phyloP scores from a whole-genome alignment of 192 early-diverging fungal species.

The Lobosporangium transversale region DNA sequence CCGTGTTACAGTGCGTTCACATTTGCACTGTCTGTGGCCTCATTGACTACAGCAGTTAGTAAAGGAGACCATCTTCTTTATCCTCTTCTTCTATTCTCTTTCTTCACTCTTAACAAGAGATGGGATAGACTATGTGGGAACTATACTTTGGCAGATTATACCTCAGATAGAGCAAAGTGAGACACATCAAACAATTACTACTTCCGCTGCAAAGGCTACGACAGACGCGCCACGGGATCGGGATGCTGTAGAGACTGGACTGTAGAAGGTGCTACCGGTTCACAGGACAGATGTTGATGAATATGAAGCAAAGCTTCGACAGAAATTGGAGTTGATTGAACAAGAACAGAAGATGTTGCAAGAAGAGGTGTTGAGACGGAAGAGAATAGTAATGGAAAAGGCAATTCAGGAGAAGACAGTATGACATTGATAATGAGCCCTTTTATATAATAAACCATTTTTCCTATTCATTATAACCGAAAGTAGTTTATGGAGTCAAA shows the following conservation, averaged over 20 bases:
- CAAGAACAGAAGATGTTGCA: constrained; percentile 52
- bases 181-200: background rate
- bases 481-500: too few relatives aligned
- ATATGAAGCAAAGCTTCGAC: constrained; percentile 64
- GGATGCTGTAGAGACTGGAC: constrained; percentile 23
- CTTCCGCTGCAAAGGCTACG: background rate
- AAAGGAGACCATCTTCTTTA: too few relatives aligned
- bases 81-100: too few relatives aligned
- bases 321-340: constrained; percentile 54
- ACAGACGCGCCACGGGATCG: background rate
- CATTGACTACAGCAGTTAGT: too few relatives aligned
- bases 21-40: too few relatives aligned
- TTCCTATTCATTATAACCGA: too few relatives aligned
- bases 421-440: background rate
- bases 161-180: background rate
- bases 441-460: too few relatives aligned
- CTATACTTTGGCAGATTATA: constrained; percentile 54
- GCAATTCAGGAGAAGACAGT: constrained; percentile 13
- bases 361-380: constrained; percentile 36
- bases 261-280: constrained; percentile 65
- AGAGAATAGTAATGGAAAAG: background rate
- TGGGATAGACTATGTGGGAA: too few relatives aligned
- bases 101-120: too few relatives aligned
- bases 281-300: constrained; percentile 69
- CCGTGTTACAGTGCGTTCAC: too few relatives aligned